Conservation (phyloP, 306 rosid species). For the Crataegus laevigata region DNA sequence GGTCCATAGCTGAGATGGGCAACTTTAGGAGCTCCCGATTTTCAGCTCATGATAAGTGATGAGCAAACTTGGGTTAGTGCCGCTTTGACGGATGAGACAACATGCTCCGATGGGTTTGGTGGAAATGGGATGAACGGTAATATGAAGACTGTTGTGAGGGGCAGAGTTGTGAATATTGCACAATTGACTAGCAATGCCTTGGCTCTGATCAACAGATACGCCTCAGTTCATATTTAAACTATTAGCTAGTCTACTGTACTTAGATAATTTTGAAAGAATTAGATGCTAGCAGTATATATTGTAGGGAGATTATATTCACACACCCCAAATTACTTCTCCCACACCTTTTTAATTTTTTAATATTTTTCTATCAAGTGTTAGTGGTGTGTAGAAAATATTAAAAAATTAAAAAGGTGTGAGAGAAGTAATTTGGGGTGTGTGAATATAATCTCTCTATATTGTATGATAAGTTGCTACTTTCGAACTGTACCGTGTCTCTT, state of each 20-base stretch:
- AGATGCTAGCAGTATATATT: neutral
- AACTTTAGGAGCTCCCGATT: slow-evolving; percentile 13
- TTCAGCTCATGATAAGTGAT: slow-evolving; percentile 35
- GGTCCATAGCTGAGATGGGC: slow-evolving; percentile 48
- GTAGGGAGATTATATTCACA: too few species aligned
- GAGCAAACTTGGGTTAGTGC: slow-evolving; percentile 77
- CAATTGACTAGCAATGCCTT: slow-evolving; percentile 74
- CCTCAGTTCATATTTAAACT: slow-evolving; percentile 17
- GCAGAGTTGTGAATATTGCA: slow-evolving; percentile 25
- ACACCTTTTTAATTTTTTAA: too few species aligned
- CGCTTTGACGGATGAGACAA: slow-evolving; percentile 61
- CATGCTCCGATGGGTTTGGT: slow-evolving; percentile 61
- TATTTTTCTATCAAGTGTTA: too few species aligned
- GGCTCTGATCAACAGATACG: slow-evolving; percentile 62
- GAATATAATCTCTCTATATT: too few species aligned
- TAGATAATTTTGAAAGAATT: too few species aligned
- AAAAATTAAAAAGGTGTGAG: too few species aligned
- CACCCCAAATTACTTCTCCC: too few species aligned
- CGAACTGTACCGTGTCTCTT: neutral
- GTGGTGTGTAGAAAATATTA: too few species aligned
- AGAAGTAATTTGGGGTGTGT: too few species aligned
- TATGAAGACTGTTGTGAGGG: slow-evolving; percentile 33
- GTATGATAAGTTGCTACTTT: neutral
- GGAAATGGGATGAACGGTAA: slow-evolving; percentile 20
- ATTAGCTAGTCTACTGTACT: neutral